Evolutionary conservation across 2,329 filamentous ascomycete genomes (phyloP), one percentile per base, ranked within the genome.

Genomic region (Stachybotrys chartarum): DNA sequence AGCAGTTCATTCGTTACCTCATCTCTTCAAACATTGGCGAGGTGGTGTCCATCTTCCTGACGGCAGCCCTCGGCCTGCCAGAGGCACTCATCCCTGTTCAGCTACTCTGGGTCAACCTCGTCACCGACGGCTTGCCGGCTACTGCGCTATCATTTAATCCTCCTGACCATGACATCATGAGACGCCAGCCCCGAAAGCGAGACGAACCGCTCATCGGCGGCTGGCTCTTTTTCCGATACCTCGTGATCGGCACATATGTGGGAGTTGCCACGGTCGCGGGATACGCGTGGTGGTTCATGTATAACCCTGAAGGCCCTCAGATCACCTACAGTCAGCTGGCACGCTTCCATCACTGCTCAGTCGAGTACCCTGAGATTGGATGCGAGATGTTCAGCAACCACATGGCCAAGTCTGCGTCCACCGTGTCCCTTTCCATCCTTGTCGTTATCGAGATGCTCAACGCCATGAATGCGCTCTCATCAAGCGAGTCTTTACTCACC

Each of bases 261-360:
- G 94, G 94, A 68, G 79, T 91, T 46, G 94, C 94, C 54, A 99
- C 94, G 4, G 95, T 99, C 18, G 91, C 88, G 67, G 94, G 95
- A 50, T 99, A 99, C 69, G 93, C 91, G n/a, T 99, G 94, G 94
- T 99, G 91, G 90, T 99, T 97, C 79, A 92, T 99, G 88, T 96
- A 88, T 79, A 93, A 97, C 76, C 75, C 85, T 8, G 84, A 86
- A 62, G 94, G 94, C 1, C 94, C 94, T 30, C 90, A 96, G 71
- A 96, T 99, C 73, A 85, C 79, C 59, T 96, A 97, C 77, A 88
- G 82, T 71, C 90, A 99, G 70, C 79, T 99, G 62, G 79, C 88
- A 30, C 88, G 95, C 75, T 99, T 97, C 85, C 94, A 99, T 77
- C 86, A 87, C 69, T 99, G 94, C 82, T 87, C 87, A 0, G 67